Evolutionary conservation across 1,139 yeast genomes (phyloP), one percentile per base, ranked within the genome.

Genomic region (Diutina ranongensis): DNA sequence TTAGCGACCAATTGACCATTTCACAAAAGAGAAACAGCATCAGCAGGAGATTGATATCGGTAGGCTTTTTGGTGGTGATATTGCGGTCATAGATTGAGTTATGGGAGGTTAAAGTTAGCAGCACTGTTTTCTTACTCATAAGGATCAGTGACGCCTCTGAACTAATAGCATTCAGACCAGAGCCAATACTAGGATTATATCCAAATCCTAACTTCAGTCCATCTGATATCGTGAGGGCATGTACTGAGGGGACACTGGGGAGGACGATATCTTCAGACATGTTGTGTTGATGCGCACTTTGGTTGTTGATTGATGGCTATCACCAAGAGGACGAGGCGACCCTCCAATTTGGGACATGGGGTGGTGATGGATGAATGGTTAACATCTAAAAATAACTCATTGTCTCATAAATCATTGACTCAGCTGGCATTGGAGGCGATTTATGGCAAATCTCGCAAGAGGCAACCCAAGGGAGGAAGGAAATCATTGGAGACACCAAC

Each of bases 11-110:
- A 54, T 77, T 80, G 19, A 87, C 80, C 31, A 83, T 73, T 54
- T 83, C 94, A 57, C 83, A 68, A 57, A 84, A 85, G 20, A 87
- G 63, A 54, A 80, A 83, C 33, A 88, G 76, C 48, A 87, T 65
- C 2, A 88, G 71, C 9, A 86, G 71, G 27, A 83, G 58, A 50
- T 80, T 80, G 35, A 84, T 80, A 49, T 84, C 92, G 31, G 77
- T 74, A 15, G 77, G 70, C 50, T 81, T 74, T 52, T 89, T 75
- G 49, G 74, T 75, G 45, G 78, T 67, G 42, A 68, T 54, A 55
- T 80, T 83, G 51, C 77, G 75, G 55, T 85, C 94, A 54, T 83
- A 86, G 38, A 84, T 80, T 69, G 1, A 55, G 46, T 57, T 57
- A 38, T 53, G 50, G 4, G 71, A 59, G 15, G 64, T 57, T 1